Conservation (phyloP, 176 grass and related monocot genomes). For the Alopecurus myosuroides region DNA sequence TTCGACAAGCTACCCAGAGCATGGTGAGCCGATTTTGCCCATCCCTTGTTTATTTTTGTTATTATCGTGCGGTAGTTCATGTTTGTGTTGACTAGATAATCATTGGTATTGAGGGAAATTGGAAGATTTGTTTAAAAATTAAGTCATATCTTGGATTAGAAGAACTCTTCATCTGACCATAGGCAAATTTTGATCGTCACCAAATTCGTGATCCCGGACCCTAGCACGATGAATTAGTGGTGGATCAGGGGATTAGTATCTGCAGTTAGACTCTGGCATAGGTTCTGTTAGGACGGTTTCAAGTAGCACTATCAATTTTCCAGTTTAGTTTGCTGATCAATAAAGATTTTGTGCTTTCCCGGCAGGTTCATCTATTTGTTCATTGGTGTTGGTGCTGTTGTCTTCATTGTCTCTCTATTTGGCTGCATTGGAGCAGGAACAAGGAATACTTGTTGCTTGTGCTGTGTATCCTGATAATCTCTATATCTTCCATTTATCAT, state of each 20-base stretch:
- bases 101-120: not conserved
- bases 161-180: not conserved
- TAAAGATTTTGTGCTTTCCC: not conserved
- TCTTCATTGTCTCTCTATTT: slow-evolving; percentile 72
- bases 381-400: slow-evolving; percentile 57
- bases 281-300: not conserved
- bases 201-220: not conserved
- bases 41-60: not conserved
- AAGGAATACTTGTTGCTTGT: slow-evolving; percentile 86
- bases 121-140: not conserved
- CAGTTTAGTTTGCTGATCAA: not conserved
- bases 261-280: not conserved
- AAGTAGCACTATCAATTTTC: not conserved
- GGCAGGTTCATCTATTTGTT: slow-evolving; percentile 91
- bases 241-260: not conserved
- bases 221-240: not conserved
- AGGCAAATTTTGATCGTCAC: not conserved
- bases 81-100: not conserved
- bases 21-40: slow-evolving; percentile 45
- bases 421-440: slow-evolving; percentile 65
- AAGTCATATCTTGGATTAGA: not conserved
- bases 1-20: slow-evolving; percentile 84
- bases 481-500: slow-evolving; percentile 15
- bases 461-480: slow-evolving; percentile 63
- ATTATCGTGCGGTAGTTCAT: not conserved